A percentile compares a stretch with the other conserved stretches of the same genome.
phyloP scores from a whole-genome alignment of 306 rosid species.

The Vigna mungo region DNA sequence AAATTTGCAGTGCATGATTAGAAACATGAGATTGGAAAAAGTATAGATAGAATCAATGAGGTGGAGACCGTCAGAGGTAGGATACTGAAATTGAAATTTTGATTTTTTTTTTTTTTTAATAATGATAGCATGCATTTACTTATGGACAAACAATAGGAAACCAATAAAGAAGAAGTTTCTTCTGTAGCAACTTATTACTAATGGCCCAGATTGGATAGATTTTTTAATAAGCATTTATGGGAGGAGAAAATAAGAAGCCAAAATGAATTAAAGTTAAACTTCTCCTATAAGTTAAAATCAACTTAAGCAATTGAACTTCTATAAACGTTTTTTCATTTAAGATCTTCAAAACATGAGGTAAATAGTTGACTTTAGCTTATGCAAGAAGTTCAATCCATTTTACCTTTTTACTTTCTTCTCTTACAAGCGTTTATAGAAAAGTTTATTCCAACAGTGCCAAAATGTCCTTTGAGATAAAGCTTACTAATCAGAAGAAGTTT shows the following conservation, averaged over 20 bases:
- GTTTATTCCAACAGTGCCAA: background rate
- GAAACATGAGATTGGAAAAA: conserved; percentile 2
- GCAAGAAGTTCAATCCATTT: background rate
- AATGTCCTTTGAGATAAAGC: conserved; percentile 16
- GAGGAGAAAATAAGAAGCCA: background rate
- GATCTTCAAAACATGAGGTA: background rate
- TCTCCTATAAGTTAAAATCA: background rate
- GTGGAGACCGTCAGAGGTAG: background rate
- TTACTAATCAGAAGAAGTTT: conserved; percentile 19
- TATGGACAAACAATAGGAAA: conserved; percentile 28
- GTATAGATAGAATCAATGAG: background rate
- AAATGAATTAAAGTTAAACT: background rate
- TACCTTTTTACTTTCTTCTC: background rate
- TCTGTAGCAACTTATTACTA: background rate
- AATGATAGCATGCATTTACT: background rate
- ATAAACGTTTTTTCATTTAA: background rate
- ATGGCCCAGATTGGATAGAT: background rate
- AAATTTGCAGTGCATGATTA: conserved; percentile 1
- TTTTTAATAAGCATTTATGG: background rate
- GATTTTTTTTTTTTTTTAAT: background rate
- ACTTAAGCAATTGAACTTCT: background rate
- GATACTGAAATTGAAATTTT: background rate
- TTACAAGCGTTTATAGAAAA: background rate
- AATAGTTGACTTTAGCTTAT: background rate
- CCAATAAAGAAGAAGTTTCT: conserved; percentile 2